Base-by-base conservation (phyloP, 2,329 filamentous ascomycete species). In the Zymoseptoria pseudotritici region DNA sequence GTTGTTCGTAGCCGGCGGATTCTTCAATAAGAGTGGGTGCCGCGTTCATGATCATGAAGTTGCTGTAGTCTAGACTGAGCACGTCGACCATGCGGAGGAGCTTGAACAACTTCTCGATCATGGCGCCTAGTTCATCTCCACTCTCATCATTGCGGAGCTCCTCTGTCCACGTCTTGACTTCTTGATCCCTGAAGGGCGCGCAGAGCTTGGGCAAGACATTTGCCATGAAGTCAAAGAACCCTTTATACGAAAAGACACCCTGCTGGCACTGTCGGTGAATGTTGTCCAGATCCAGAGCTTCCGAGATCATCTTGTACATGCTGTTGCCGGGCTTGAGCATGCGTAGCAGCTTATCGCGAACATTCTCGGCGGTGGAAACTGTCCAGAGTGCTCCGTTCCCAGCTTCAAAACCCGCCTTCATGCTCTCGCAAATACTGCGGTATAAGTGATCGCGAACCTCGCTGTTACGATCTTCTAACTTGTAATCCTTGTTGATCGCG, bases 51-150 rank as follows among this genome's bases (percentile, higher is more conserved):
- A 94, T 78, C 67, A 92, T 80, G 70, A 90, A 93, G 71, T 94
- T 94, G 61, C 89, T 87, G 69, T 92, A 91, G 68, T 94, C 90
- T 60, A 90, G 85, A 22, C 89, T 83, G 76, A 93, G 86, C 42
- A 88, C 77, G 68, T 94, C 88, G 58, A 92, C 88, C 66, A 90
- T 88, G 29, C 85, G 83, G 57, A 91, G 83, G 1, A 94, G 79
- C 13, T 87, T 86, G 75, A 91, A 87, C 0, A 93, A 81, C 63
- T 90, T 86, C 69, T 89, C 86, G 17, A 91, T 88, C 68, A 91
- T 83, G 70, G 86, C 82, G 3, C 85, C 83, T 7, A 79, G 68
- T n/a, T 76, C 70, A 8, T 76, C 75, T 51, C 74, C 71, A n/a
- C 74, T 60, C 19, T 66, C 63, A 9, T 65, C 62, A 13, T 60